Base-by-base conservation (phyloP, 371 early-diverging fungal species). In the Rhizopus microsporus region DNA sequence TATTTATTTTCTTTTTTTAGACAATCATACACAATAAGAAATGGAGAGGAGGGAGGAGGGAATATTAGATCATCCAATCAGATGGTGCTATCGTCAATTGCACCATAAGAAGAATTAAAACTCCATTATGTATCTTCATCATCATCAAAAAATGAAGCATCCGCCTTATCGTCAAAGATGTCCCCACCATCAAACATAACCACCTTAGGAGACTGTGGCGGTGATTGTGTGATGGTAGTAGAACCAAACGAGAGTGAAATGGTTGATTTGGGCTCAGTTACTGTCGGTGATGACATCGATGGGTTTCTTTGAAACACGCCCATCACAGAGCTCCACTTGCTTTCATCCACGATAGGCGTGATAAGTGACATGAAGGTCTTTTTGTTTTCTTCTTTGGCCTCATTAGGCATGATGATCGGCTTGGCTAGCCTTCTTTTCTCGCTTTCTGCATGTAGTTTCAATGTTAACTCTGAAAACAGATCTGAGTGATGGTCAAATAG, bases 401-500 rank as follows among this genome's bases (percentile, higher is more conserved):
- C 50, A 13, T 23, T 23, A 23, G 23, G 23, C 23, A 23, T 23
- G 23, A 23, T 23, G 23, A 74, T 48, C 0, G 76, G 74, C 3
- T 62, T 54, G 7, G 75, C 71, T 31, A 56, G 66, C 2, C 77
- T 71, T 34, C 75, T 57, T 29, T 72, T 74, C 50, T 72, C 77
- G 38, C 67, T 74, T 39, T 80, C 80, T 4, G 59, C 60, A 33
- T 76, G 75, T 2, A 77, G 43, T 48, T 65, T 66, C 4, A 60
- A 5, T 0, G 73, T 72, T 4, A 57, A 38, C 39, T 74, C 68
- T 5, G 72, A 70, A 49, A 76, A 80, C 4, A 80, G 57, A 1
- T 55, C 52, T 3, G 65, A 42, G 42, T 56, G 56, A 23, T 76
- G 69, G 23, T 61, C 67, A 33, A 88, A 66, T 32, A 88, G 65